Evolutionary conservation across 768 basidiomycete species (phyloP), one percentile per base, ranked within the genome.

Genomic region (Podaxis mareebaensis): DNA sequence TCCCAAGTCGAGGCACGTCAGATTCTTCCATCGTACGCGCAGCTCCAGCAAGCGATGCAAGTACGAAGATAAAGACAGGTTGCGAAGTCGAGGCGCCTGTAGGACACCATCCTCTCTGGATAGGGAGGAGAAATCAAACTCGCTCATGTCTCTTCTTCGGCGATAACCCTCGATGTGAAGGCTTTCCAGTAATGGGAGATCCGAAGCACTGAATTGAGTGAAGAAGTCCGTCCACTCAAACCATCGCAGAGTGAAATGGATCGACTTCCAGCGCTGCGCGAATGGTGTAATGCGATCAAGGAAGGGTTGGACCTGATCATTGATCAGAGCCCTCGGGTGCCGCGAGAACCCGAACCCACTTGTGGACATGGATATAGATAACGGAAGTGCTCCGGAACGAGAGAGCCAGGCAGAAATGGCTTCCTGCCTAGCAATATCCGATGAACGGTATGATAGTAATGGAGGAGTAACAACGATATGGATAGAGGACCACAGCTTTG

Each of bases 401-500:
- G 30, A 33, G 20, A 62, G 53, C 61, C 61, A 62, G 1, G 61
- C 39, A 24, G 53, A 46, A 22, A 62, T 55, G 30, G 53, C 61
- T 4, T 62, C 11, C 30, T 13, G 24, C 61, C 30, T 46, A 5
- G 44, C 40, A 15, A 38, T 5, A 17, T 24, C 44, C 46, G 28
- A 22, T 15, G 38, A 20, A 38, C 38, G 7, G 3, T 28, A 30
- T 30, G 33, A 24, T 0, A n/a, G 11, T 22, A 40, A 24, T 6
- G 28, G 11, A 30, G n/a, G 15, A 17, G 58, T 38, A 6, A n/a
- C 36, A 26, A 48, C 15, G 38, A 66, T 61, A 51, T 66, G 65
- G 24, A 66, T 55, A 12, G 60, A 44, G 5, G 55, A 40, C 58
- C 65, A 65, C 26, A 67, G 48, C 20, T 26, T 49, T 36, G 65